Conservation (phyloP, 495 filamentous ascomycete genomes). For the Hypoxylon lienhwacheense region DNA sequence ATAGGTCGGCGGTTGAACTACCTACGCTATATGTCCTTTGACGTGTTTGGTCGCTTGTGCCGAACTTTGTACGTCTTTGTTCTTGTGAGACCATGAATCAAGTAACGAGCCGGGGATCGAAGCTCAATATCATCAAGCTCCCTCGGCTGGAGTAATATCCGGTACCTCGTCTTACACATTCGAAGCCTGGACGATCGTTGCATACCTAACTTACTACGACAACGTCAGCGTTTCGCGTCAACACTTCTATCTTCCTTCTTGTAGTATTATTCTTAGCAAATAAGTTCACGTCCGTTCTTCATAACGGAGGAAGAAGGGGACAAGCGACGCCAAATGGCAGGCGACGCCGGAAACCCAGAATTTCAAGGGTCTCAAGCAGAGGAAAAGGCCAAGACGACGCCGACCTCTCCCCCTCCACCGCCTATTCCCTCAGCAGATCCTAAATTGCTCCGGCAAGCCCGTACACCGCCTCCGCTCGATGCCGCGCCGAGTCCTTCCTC, state of each 20-base stretch:
- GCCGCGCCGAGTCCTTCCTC: slow-evolving; percentile 32
- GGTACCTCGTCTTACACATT: neutral
- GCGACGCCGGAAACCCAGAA: slow-evolving; percentile 11
- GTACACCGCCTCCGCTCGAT: slow-evolving; percentile 40
- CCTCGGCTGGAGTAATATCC: neutral
- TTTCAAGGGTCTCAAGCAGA: slow-evolving; percentile 10
- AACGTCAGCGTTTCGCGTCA: neutral
- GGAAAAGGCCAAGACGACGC: slow-evolving; percentile 16
- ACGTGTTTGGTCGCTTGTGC: slow-evolving; percentile 6
- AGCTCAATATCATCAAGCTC: slow-evolving; percentile 14
- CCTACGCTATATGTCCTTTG: neutral
- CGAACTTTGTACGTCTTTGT: neutral
- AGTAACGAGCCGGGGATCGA: slow-evolving; percentile 1
- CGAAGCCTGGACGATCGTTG: neutral
- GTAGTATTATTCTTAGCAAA: neutral
- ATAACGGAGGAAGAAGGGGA: neutral
- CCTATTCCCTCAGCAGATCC: slow-evolving; percentile 55
- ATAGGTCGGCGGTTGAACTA: neutral
- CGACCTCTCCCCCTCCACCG: slow-evolving; percentile 49
- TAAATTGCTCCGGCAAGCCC: slow-evolving; percentile 39
- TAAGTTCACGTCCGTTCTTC: neutral
- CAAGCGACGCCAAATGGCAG: slow-evolving; percentile 14
- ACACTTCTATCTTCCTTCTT: neutral
- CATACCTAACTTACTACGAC: neutral
- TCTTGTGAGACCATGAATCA: slow-evolving; percentile 14